Evolutionary conservation across 2,329 filamentous ascomycete genomes (phyloP), one percentile per base, ranked within the genome.

Genomic region (Fusarium setosum): DNA sequence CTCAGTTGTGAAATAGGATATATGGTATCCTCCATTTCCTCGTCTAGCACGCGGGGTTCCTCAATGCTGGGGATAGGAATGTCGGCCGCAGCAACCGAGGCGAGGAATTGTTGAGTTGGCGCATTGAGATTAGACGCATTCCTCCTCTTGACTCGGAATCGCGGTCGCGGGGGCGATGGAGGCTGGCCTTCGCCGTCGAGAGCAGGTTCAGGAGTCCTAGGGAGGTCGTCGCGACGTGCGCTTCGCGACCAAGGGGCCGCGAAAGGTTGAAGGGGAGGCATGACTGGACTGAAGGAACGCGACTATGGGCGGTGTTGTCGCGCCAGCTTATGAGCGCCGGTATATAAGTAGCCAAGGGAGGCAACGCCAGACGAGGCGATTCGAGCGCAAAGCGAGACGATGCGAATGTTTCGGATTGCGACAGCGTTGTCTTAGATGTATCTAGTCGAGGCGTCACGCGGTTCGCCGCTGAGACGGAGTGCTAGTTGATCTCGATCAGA

Each of bases 21-120:
- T 23, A 73, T 58, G 34, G 74, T 72, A 59, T 79, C 77, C 32
- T 76, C 72, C 80, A 83, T 82, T 38, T 81, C 79, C 66, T 81
- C 79, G 67, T 84, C 80, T 35, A 77, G 68, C 21, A 78, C 75
- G 37, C 82, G 79, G 49, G 86, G 83, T 61, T 85, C 81, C 74
- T 90, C 88, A 56, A 90, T 89, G 73, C 87, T 90, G 13, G 87
- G 88, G 50, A 90, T 84, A 21, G 88, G 86, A 5, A 89, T 79
- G 72, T 90, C 88, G 61, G 87, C 88, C 17, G 87, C 87, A 41
- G 86, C 88, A 57, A 90, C 88, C 5, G 87, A 90, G 4, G 87
- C 88, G n/a, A 90, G 82, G 70, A 90, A 90, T 49, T 90, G 86
- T 70, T 88, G 82, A 2, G 88, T 90, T 3, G 88, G 87, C 34